Conservation (phyloP, 2,329 filamentous ascomycete genomes). For the Rugonectria rugulosa region DNA sequence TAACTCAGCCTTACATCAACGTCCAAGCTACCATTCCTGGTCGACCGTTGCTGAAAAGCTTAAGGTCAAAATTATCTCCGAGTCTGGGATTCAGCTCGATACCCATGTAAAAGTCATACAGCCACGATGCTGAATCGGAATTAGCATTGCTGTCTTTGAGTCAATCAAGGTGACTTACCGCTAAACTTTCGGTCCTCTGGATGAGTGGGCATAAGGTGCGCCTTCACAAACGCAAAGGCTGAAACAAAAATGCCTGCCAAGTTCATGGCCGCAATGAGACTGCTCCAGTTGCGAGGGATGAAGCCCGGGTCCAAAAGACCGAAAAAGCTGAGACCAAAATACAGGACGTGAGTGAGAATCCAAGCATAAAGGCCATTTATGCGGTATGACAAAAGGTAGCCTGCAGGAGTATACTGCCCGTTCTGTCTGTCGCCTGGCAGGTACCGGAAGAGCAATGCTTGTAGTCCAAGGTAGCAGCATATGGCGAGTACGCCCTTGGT, state of each 20-base stretch:
- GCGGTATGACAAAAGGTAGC: conserved; percentile 50
- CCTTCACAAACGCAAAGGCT: conserved; percentile 47
- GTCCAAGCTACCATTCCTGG: conserved; percentile 58
- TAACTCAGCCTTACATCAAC: conserved; percentile 46
- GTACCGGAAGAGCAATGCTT: conserved; percentile 24
- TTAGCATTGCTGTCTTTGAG: conserved; percentile 5
- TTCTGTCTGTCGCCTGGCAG: conserved; percentile 26
- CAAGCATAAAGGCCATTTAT: conserved; percentile 53
- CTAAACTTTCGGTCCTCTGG: conserved; percentile 52
- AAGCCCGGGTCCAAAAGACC: conserved; percentile 48
- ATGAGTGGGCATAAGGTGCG: conserved; percentile 48
- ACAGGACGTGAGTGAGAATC: conserved; percentile 47
- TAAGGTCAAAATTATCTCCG: conserved; percentile 52
- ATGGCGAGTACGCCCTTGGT: conserved; percentile 23
- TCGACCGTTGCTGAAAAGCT: conserved; percentile 56
- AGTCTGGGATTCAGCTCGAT: conserved; percentile 55
- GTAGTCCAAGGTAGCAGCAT: conserved; percentile 19
- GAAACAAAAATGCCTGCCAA: conserved; percentile 41
- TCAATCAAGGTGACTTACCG: conserved; percentile 32
- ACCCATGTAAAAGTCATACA: conserved; percentile 56
- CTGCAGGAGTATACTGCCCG: conserved; percentile 53
- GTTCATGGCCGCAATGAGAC: conserved; percentile 49
- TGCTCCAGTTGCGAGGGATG: conserved; percentile 52
- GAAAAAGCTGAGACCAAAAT: conserved; percentile 33
- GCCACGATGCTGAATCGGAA: conserved; percentile 39